Evolutionary conservation across 495 filamentous ascomycete genomes (phyloP), one percentile per base, ranked within the genome.

Genomic region (Penicillium flavigenum): DNA sequence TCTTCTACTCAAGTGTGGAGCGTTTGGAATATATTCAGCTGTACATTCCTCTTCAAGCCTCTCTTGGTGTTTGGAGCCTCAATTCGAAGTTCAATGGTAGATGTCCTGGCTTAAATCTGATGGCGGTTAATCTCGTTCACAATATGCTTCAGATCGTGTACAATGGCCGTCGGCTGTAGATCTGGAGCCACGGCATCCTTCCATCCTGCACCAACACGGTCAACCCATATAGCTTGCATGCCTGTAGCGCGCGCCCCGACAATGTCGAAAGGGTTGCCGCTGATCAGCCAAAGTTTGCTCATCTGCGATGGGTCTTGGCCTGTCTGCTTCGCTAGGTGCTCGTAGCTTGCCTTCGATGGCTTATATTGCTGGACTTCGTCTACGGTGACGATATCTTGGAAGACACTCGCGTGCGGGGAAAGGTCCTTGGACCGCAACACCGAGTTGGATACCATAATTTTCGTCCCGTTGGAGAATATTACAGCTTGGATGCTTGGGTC

Each of bases 221-320:
- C 88, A 16, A 92, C 81, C 85, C 90, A 93, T 10, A 80, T 82
- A 17, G 86, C 81, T 59, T 80, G 76, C 73, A 92, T 67, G 0
- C 76, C 79, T 19, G 67, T 63, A 19, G 54, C 67, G 42, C 70
- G 68, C 16, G 77, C 74, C 7, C 79, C 77, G 2, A 75, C 80
- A n/a, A 90, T 74, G 65, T 95, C 91, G 67, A 95, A 95, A 7
- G 90, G 86, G 67, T 94, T 96, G 7, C 82, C 80, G 60, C 83
- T 89, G 19, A 94, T 78, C 8, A 94, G 71, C 86, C 87, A 92
- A 4, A 92, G 79, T 24, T 85, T 77, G 0, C 62, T 65, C 70
- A 76, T 74, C 17, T 77, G 59, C 20, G 71, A 63, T n/a, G 72
- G 56, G 48, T 64, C 51, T 60, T 77, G 79, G 9, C 81, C 83